phyloP scores from a whole-genome alignment of 106 monocot genomes.

The Dendrobium officinale region DNA sequence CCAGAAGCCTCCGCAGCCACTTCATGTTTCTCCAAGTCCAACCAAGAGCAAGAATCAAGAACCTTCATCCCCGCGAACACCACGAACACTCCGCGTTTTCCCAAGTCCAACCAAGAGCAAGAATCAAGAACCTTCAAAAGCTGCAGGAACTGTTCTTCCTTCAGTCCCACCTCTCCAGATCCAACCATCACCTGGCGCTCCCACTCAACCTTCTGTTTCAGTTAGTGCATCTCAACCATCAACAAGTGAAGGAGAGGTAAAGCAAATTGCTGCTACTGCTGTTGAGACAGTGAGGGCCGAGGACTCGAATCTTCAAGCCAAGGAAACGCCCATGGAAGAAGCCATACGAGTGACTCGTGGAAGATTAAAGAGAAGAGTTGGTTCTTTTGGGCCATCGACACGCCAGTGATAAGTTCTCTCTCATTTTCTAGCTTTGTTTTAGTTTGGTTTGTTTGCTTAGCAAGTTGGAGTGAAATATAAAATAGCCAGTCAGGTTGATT shows the following conservation, averaged over 20 bases:
- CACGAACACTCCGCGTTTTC: no score
- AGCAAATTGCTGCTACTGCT: slow-evolving; percentile 8
- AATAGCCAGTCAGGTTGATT: background rate
- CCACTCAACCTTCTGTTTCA: background rate
- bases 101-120: background rate
- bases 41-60: slow-evolving; percentile 2
- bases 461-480: background rate
- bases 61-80: background rate
- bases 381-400: background rate
- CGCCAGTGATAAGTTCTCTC: background rate
- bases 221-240: background rate
- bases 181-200: background rate
- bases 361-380: slow-evolving; percentile 30
- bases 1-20: slow-evolving; percentile 1
- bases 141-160: background rate
- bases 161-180: background rate
- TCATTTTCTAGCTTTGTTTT: background rate
- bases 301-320: background rate
- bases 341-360: slow-evolving; percentile 45
- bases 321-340: slow-evolving; percentile 39
- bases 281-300: background rate
- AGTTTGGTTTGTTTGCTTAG: background rate
- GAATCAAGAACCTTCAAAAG: background rate
- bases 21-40: background rate
- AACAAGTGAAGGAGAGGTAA: slow-evolving; percentile 7